Percentiles rank a stretch among this genome's conserved stretches.
Conservation (phyloP, 768 basidiomycete species). For the Agrocybe pediades region DNA sequence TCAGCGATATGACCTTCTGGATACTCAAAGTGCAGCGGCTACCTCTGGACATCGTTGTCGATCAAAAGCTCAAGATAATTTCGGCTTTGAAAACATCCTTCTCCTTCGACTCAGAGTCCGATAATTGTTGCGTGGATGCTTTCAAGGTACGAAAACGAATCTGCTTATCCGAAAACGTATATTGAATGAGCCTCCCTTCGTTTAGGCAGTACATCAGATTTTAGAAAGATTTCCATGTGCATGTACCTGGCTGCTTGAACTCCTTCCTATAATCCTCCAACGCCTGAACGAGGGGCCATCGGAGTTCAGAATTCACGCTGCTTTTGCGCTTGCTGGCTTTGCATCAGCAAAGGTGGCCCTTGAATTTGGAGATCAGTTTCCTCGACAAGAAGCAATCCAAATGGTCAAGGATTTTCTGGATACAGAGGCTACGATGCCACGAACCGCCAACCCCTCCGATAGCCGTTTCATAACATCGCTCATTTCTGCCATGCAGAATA, state of each 20-base stretch:
- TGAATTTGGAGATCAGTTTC: constrained; percentile 13
- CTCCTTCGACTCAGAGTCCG: constrained; percentile 26
- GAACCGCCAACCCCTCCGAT: neutral
- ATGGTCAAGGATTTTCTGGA: constrained; percentile 29
- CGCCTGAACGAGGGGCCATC: constrained; percentile 29
- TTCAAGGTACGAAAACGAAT: constrained; percentile 28
- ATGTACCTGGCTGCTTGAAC: constrained; percentile 44
- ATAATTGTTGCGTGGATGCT: constrained; percentile 33
- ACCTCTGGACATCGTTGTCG: constrained; percentile 38
- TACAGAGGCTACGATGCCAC: constrained; percentile 15
- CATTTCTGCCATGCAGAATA: constrained; percentile 9
- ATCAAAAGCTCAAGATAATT: constrained; percentile 31
- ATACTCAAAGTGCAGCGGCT: constrained; percentile 51
- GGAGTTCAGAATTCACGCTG: constrained; percentile 49
- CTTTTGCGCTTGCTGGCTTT: constrained; percentile 57
- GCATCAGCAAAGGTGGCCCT: constrained; percentile 40
- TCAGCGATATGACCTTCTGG: constrained; percentile 49
- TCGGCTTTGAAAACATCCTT: constrained; percentile 38
- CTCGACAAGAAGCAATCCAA: constrained; percentile 26
- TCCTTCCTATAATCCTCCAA: constrained; percentile 43
- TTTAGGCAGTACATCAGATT: constrained; percentile 36
- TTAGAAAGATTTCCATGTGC: constrained; percentile 49
- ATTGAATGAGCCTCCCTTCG: neutral
- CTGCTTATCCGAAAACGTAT: neutral
- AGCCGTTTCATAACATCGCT: constrained; percentile 6